Evolutionary conservation across 345 rosid species (phyloP).

Genomic region (Eucalyptus curtisii): DNA sequence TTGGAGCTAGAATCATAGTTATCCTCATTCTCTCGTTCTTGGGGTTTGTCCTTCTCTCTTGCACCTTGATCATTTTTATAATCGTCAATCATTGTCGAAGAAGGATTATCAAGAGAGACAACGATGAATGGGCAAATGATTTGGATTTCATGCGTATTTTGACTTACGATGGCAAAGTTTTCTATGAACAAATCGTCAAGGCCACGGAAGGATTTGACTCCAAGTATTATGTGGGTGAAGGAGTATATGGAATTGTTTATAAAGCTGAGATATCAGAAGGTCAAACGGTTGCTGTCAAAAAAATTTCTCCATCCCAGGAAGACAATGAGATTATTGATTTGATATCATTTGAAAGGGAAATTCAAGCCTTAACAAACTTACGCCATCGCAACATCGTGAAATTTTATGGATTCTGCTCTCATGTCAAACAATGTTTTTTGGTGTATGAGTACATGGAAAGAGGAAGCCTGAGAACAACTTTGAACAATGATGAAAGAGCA

Average conservation of each 20-base stretch:
- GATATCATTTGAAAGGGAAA: not conserved
- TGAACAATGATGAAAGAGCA: not conserved
- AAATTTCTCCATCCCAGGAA: not conserved
- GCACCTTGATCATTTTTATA: not conserved
- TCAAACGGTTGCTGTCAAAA: not conserved
- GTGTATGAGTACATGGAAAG: not conserved
- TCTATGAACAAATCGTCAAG: not conserved
- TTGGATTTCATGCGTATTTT: not conserved
- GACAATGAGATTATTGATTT: not conserved
- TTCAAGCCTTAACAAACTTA: not conserved
- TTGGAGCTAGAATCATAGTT: not conserved
- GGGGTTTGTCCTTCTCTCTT: not conserved
- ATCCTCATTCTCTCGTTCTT: not conserved
- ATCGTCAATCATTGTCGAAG: not conserved
- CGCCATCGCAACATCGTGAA: not conserved
- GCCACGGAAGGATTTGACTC: not conserved
- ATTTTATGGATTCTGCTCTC: not conserved
- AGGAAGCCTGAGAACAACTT: not conserved
- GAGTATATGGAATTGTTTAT: not conserved
- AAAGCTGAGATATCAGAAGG: not conserved
- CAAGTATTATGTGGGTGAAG: not conserved
- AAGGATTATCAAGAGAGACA: not conserved
- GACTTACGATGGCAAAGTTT: not conserved
- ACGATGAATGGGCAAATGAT: not conserved
- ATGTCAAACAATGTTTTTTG: not conserved